A percentile compares a stretch with the other conserved stretches of the same genome.
These are phyloP conservation scores for Entomortierella chlamydospora DNA, from an alignment of 192 early-diverging fungal species.

Conservation along the genomic window DNA sequence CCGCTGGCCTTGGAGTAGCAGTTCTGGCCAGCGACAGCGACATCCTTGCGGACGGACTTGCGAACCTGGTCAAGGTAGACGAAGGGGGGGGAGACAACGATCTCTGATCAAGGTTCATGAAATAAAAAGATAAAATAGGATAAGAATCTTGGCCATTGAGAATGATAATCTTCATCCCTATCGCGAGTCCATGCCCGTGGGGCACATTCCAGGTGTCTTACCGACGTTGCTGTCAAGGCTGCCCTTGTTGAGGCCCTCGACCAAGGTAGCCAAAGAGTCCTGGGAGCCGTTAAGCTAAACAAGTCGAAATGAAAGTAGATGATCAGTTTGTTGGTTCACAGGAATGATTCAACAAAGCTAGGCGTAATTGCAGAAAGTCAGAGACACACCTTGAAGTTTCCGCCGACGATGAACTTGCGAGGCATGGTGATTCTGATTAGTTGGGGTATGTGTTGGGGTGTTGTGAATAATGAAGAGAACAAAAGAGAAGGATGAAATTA, in stretches of 20 bases:
- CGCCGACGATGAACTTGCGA: slow-evolving; percentile 91
- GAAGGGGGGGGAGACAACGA: slow-evolving; percentile 95
- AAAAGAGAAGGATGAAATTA: slow-evolving; percentile 4
- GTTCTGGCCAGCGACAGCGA: slow-evolving; percentile 98
- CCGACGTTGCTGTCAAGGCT: slow-evolving; percentile 73
- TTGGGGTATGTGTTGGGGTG: not conserved
- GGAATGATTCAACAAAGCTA: slow-evolving; percentile 1
- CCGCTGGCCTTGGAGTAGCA: slow-evolving; percentile 86
- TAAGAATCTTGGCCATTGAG: slow-evolving; percentile 1
- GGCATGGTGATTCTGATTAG: slow-evolving; percentile 59
- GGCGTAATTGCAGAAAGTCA: not conserved
- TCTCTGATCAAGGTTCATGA: slow-evolving; percentile 70
- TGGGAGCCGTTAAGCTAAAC: slow-evolving; percentile 93
- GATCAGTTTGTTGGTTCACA: not conserved
- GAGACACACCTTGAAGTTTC: slow-evolving; percentile 56
- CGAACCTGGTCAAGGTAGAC: slow-evolving; percentile 90
- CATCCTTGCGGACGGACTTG: slow-evolving; percentile 78
- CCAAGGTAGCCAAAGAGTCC: slow-evolving; percentile 78
- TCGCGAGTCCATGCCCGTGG: not conserved
- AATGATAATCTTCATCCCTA: too few species aligned
- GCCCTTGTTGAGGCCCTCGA: slow-evolving; percentile 82
- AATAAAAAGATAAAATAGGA: not conserved
- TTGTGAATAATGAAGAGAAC: slow-evolving; percentile 1
- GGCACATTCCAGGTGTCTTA: slow-evolving; percentile 52
- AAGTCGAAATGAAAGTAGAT: slow-evolving; percentile 4